These are phyloP conservation scores for Zelonia costaricensis DNA, from an alignment of 208 protist genomes.

Conservation along the genomic window DNA sequence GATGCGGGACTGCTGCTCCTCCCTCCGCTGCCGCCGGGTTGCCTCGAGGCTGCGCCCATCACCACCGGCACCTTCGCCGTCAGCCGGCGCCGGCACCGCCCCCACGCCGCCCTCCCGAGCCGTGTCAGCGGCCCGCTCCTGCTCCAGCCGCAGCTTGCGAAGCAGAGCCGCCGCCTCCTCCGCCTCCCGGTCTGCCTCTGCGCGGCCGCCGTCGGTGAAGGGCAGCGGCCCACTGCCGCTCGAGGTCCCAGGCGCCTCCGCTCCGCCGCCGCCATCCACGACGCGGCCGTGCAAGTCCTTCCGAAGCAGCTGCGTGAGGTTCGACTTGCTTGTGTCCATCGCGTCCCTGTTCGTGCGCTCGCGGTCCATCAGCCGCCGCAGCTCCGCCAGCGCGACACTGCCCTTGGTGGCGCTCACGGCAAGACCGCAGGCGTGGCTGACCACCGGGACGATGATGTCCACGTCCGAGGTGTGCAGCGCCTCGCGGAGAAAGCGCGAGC, in stretches of 20 bases:
- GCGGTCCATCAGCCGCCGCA: constrained; percentile 53
- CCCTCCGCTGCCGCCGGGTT: constrained; percentile 17
- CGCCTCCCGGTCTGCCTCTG: constrained; percentile 9
- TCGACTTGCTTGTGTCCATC: constrained; percentile 76
- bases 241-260: not conserved
- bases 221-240: not conserved
- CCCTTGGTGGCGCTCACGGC: constrained; percentile 55
- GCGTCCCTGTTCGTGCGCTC: constrained; percentile 60
- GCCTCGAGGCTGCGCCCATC: not conserved
- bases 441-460: constrained; percentile 80
- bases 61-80: not conserved
- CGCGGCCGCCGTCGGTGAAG: not conserved
- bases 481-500: constrained; percentile 14
- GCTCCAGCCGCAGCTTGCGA: constrained; percentile 27
- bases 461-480: constrained; percentile 28
- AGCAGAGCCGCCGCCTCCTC: constrained; percentile 23
- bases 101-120: not conserved
- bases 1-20: constrained; percentile 18
- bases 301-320: constrained; percentile 50
- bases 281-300: constrained; percentile 41
- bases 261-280: constrained; percentile 5
- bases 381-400: constrained; percentile 49
- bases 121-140: constrained; percentile 16
- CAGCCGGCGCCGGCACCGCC: not conserved
- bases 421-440: constrained; percentile 47